Evolutionary conservation across 345 rosid species (phyloP), one percentile per base, ranked within the genome.

Genomic region (Lepidium africanum): DNA sequence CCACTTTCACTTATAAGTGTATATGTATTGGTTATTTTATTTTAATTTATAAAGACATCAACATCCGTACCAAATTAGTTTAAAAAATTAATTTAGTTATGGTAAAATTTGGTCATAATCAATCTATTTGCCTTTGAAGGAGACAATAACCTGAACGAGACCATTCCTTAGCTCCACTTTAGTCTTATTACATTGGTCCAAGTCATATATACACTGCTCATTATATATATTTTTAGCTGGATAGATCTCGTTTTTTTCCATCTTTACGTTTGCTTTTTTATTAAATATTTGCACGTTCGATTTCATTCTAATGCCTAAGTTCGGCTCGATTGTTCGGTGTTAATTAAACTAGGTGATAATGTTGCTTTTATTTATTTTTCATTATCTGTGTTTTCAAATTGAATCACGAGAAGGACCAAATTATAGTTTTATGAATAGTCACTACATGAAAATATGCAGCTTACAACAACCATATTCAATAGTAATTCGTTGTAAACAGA

Each of bases 31-130:
- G 47, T 52, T 53, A 25, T 68, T 61, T 68, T n/a, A 7, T 36
- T 74, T 67, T 67, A 53, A 45, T 74, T 37, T 43, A 69, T 57
- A 21, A 56, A 76, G 43, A 64, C 65, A 76, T 76, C 79, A 76
- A 70, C 79, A 76, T 76, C 79, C 62, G 3, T 54, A 75, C 79
- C 33, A 30, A 30, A 30, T 30, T 30, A 5, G 33, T 6, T 30
- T 30, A 30, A 6, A 25, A 27, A 27, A 27, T 27, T 27, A 27
- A 30, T 30, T 30, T 30, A 30, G 52, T 50, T 48, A 63, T 74
- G 64, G 59, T 16, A 57, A 45, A 53, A 61, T 46, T 62, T 10
- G 46, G 73, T 62, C 74, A 68, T 68, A 13, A 61, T 53, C 10
- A 9, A 36, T 47, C 11, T 60, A 52, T 61, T 61, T 68, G 45